Evolutionary conservation across 495 filamentous ascomycete genomes (phyloP).

Genomic region (Halenospora varia): DNA sequence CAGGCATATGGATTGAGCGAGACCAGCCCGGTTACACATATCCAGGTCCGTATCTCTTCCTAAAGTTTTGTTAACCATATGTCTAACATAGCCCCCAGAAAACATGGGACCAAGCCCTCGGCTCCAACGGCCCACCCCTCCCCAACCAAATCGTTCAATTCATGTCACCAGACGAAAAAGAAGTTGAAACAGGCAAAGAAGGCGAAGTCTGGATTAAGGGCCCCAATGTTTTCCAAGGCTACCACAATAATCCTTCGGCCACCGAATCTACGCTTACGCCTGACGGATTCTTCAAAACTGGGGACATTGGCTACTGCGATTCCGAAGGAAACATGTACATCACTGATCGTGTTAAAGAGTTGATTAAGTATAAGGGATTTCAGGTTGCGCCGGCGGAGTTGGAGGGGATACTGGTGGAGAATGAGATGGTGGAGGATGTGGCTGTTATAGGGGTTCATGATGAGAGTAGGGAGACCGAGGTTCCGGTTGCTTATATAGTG

Average conservation of each 20-base stretch:
- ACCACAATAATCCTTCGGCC: conserved; percentile 57
- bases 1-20: conserved; percentile 55
- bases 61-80: too few relatives aligned
- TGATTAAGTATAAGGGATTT: conserved; percentile 71
- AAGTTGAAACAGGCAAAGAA: conserved; percentile 36
- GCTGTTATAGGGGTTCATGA: conserved; percentile 59
- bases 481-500: conserved; percentile 79
- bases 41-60: too few relatives aligned
- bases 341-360: conserved; percentile 65
- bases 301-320: conserved; percentile 61
- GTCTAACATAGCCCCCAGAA: too few relatives aligned
- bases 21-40: conserved; percentile 46
- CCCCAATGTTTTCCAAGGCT: conserved; percentile 60
- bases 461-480: conserved; percentile 63
- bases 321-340: conserved; percentile 56
- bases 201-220: conserved; percentile 70
- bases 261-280: conserved; percentile 51
- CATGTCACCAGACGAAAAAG: conserved; percentile 49
- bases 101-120: conserved; percentile 67
- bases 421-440: conserved; percentile 68
- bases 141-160: conserved; percentile 83
- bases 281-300: conserved; percentile 66
- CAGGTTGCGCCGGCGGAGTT: conserved; percentile 74
- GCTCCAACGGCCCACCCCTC: conserved; percentile 72
- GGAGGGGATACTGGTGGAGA: conserved; percentile 64